A percentile compares a stretch with the other conserved stretches of the same genome.
phyloP scores from a whole-genome alignment of 352 stramenopile genomes.

The Phytopythium montanum region DNA sequence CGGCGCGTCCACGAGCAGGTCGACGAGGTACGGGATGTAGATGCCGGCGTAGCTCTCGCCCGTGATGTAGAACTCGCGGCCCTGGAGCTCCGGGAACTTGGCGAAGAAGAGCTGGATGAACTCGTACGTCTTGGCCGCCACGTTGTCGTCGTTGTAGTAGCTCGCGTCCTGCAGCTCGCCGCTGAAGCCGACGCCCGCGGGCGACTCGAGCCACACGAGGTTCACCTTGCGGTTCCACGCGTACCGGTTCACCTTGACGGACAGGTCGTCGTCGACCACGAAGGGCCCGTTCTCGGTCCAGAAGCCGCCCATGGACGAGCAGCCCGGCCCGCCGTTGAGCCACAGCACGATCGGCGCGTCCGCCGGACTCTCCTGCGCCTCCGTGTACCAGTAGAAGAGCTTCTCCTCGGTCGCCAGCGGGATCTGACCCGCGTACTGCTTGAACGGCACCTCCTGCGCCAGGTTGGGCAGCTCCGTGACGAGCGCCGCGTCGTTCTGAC shows the following conservation, averaged over 20 bases:
- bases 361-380: conserved; percentile 37
- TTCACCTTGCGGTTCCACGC: conserved; percentile 87
- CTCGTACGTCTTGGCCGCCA: conserved; percentile 43
- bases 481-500: conserved; percentile 43
- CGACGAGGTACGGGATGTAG: conserved; percentile 83
- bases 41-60: conserved; percentile 88
- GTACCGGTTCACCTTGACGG: conserved; percentile 69
- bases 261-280: conserved; percentile 43
- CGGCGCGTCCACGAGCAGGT: too few species aligned
- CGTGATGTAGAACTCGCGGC: conserved; percentile 75
- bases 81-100: conserved; percentile 64
- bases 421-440: conserved; percentile 58
- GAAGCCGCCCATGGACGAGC: conserved; percentile 79
- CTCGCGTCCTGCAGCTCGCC: conserved; percentile 30
- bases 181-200: conserved; percentile 84
- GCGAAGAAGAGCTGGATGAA: conserved; percentile 73
- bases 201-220: conserved; percentile 88
- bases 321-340: conserved; percentile 92
- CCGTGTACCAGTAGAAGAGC: conserved; percentile 73
- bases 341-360: conserved; percentile 86
- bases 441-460: conserved; percentile 38
- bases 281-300: conserved; percentile 82
- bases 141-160: conserved; percentile 66
- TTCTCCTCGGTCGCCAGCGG: conserved; percentile 51
- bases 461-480: conserved; percentile 51